Evolutionary conservation across 78 protist species (phyloP).

Genomic region (Polysphondylium violaceum): DNA sequence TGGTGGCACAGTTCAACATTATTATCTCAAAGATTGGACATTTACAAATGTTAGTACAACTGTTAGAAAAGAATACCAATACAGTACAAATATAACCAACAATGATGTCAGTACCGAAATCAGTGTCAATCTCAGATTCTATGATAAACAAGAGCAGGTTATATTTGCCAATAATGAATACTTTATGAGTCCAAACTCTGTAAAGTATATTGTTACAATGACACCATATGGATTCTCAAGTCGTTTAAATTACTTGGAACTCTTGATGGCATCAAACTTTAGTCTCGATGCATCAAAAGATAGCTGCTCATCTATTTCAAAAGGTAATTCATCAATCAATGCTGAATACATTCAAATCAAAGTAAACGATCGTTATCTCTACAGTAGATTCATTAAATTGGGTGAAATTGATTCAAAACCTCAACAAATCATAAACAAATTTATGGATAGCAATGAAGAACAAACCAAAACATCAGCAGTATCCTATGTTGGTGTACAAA

Average conservation of each 20-base stretch:
- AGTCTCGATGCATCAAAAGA: background rate
- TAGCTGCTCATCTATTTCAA: background rate
- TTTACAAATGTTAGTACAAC: background rate
- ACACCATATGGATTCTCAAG: background rate
- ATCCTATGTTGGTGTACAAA: background rate
- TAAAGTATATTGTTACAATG: background rate
- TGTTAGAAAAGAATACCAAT: background rate
- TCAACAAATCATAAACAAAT: too few relatives aligned
- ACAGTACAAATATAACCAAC: background rate
- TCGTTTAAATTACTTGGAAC: background rate
- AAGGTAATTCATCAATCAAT: background rate
- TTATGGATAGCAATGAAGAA: background rate
- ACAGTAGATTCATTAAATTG: background rate
- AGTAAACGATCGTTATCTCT: background rate
- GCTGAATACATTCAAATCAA: too few relatives aligned
- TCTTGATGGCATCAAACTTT: background rate
- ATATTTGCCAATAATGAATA: background rate
- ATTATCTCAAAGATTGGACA: background rate
- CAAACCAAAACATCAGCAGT: background rate
- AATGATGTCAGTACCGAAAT: background rate
- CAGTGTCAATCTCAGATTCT: background rate
- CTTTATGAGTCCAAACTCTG: background rate
- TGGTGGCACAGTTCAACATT: background rate
- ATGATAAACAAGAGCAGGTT: too few relatives aligned
- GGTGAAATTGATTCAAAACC: background rate